phyloP scores from a whole-genome alignment of 176 grass and related monocot genomes.

The Panicum miliaceum region DNA sequence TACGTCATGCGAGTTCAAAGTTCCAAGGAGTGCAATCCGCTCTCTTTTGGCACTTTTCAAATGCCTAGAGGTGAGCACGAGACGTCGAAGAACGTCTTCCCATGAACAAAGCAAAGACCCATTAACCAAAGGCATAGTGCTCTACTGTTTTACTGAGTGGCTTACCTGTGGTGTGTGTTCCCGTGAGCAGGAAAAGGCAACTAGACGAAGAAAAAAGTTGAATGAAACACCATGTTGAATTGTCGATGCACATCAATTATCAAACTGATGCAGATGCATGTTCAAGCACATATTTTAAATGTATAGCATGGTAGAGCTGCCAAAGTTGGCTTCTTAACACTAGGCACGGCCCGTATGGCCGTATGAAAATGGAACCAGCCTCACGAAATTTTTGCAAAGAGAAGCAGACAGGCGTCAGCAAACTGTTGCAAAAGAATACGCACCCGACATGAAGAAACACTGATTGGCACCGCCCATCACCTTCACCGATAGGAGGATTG shows the following conservation, averaged over 20 bases:
- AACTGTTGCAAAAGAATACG: not conserved
- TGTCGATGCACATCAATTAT: no score
- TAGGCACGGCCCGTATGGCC: not conserved
- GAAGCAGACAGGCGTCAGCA: not conserved
- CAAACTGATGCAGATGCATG: no score
- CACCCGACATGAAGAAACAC: not conserved
- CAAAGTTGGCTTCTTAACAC: not conserved
- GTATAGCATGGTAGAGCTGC: not conserved
- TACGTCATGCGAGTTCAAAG: constrained; percentile 12
- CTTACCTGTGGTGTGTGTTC: not conserved
- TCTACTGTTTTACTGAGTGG: not conserved
- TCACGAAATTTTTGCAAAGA: not conserved
- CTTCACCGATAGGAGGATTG: not conserved
- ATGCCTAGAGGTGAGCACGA: constrained; percentile 1
- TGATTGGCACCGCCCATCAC: not conserved
- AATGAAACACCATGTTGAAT: no score
- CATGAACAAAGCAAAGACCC: not conserved
- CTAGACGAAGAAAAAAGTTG: not conserved
- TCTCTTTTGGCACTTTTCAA: constrained; percentile 16
- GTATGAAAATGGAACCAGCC: not conserved
- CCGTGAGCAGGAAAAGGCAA: not conserved
- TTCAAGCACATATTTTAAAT: not conserved
- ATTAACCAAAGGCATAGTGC: not conserved
- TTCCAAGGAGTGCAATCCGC: not conserved
- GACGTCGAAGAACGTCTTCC: not conserved